These are phyloP conservation scores for Serendipita sp. DNA, from an alignment of 768 basidiomycete species.

Conservation along the genomic window DNA sequence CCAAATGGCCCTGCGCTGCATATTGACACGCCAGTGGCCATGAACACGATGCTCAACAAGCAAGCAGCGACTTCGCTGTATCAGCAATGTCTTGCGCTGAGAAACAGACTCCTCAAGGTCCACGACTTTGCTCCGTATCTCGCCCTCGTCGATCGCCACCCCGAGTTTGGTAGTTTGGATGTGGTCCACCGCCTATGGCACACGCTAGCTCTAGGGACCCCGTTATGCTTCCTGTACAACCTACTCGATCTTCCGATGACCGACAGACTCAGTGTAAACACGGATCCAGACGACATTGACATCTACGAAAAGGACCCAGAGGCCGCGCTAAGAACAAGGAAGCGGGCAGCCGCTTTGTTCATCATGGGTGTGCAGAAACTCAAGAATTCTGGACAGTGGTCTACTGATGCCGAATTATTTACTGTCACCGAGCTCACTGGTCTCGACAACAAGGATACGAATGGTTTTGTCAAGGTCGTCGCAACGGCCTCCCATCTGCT, in stretches of 20 bases:
- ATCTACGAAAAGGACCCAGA: conserved; percentile 33
- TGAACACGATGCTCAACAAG: conserved; percentile 82
- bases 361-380: conserved; percentile 70
- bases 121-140: conserved; percentile 39
- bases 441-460: conserved; percentile 72
- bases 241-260: conserved; percentile 33
- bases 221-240: conserved; percentile 94
- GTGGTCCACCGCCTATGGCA: conserved; percentile 92
- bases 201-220: conserved; percentile 79
- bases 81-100: conserved; percentile 73
- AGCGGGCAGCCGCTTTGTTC: conserved; percentile 81
- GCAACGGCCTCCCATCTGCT: conserved; percentile 78
- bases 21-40: conserved; percentile 58
- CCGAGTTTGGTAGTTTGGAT: conserved; percentile 56
- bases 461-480: conserved; percentile 89
- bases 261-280: conserved; percentile 38
- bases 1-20: conserved; percentile 16
- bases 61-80: conserved; percentile 82
- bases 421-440: conserved; percentile 75
- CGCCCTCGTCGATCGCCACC: conserved; percentile 19
- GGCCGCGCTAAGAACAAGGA: conserved; percentile 64
- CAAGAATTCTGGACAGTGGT: conserved; percentile 40
- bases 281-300: conserved; percentile 34
- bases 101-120: conserved; percentile 62
- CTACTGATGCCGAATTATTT: conserved; percentile 57